Evolutionary conservation across 2,329 filamentous ascomycete genomes (phyloP), one percentile per base, ranked within the genome.

Genomic region (Ilyonectria mors-panacis): DNA sequence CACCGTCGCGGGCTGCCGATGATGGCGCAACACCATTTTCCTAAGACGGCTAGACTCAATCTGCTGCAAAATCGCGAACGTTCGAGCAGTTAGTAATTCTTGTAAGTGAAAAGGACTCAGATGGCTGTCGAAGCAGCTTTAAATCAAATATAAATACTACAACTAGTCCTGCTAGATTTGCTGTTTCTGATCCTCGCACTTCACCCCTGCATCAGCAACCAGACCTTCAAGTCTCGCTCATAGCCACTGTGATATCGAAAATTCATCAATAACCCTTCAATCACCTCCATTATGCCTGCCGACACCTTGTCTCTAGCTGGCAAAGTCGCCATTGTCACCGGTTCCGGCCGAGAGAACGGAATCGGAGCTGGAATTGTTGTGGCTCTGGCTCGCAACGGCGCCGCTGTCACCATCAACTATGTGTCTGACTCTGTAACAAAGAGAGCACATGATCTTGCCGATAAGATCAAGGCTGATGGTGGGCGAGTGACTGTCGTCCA

Each of bases 241-340:
- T 7, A 42, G 17, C 39, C n/a, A 17, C 8, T 7, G n/a, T 6
- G 8, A 8, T 8, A 15, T 42, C 39, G 8, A 53, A 35, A n/a
- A 19, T 2, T 35, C 30, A 15, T 10, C 7, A 53, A 15, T 9
- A 13, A 3, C 17, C 4, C 9, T 30, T 33, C n/a, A 28, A 33
- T n/a, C 28, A 33, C 26, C 10, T 21, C 21, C 51, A 54, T 23
- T n/a, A 81, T 79, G 76, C 21, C 75, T n/a, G 55, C 64, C 6
- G 81, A 83, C 10, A 79, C 75, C 1, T 75, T 85, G 19, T 80
- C 77, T 5, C 79, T 85, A 15, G 64, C 73, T 17, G 80, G 79
- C 61, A 85, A 85, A 67, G 72, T 80, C 1, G 83, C 83, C 65
- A 81, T 85, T 39, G 74, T 85, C 9, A 85, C 84, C 1, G 84